These are phyloP conservation scores for Salvia hispanica DNA, from an alignment of 257 asterid genomes.

Conservation along the genomic window DNA sequence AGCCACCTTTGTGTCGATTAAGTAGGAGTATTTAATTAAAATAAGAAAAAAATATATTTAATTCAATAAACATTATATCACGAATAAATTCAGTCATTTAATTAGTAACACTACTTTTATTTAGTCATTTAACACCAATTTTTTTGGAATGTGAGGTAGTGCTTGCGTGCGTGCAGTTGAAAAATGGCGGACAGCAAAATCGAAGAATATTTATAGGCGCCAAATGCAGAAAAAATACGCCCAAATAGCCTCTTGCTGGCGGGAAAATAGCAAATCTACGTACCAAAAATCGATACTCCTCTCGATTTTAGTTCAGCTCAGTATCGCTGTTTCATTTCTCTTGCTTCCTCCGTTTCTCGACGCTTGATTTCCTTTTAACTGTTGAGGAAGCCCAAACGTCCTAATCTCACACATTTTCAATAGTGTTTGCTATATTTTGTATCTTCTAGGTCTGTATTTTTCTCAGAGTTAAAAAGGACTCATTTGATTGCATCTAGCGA, in stretches of 20 bases:
- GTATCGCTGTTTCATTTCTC: background rate
- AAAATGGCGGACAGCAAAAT: constrained; percentile 31
- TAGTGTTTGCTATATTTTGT: background rate
- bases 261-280: constrained; percentile 24
- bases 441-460: background rate
- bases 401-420: background rate
- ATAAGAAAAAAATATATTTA: no score
- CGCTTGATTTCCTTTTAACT: background rate
- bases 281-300: constrained; percentile 1
- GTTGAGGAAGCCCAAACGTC: background rate
- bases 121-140: no score
- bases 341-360: background rate
- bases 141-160: background rate
- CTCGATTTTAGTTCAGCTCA: background rate
- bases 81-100: no score
- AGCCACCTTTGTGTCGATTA: no score
- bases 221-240: constrained; percentile 28
- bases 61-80: no score
- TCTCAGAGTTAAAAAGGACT: background rate
- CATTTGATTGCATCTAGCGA: constrained; percentile 7
- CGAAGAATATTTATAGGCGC: constrained; percentile 24
- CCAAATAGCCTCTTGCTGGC: constrained; percentile 18
- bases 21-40: no score
- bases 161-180: constrained; percentile 13
- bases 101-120: background rate